Conservation (phyloP, 805 yeast species). For the Starmera quercuum region DNA sequence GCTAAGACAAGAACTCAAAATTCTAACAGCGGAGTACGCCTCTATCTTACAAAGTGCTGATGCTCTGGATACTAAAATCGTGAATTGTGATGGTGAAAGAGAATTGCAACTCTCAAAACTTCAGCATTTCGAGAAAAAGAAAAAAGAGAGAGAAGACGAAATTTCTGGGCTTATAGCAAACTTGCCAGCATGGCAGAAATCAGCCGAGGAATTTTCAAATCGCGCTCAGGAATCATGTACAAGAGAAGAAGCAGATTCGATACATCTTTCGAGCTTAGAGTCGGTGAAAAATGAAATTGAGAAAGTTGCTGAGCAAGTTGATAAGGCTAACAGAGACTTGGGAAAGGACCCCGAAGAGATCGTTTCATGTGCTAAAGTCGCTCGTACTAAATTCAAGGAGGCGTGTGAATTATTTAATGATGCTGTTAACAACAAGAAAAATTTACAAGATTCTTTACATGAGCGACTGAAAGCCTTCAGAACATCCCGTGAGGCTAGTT, state of each 20-base stretch:
- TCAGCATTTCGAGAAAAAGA: conserved; percentile 10
- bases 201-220: conserved; percentile 6
- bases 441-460: conserved; percentile 29
- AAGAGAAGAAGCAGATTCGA: conserved; percentile 34
- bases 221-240: conserved; percentile 37
- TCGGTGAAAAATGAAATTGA: conserved; percentile 42
- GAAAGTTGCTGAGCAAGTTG: conserved; percentile 37
- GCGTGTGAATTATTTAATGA: conserved; percentile 33
- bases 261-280: conserved; percentile 35
- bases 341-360: conserved; percentile 54
- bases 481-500: conserved; percentile 31
- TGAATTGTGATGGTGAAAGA: conserved; percentile 6
- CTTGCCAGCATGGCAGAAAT: conserved; percentile 12
- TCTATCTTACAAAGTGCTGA: conserved; percentile 20
- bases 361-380: conserved; percentile 35
- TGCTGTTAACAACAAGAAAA: conserved; percentile 25
- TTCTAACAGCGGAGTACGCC: conserved; percentile 8
- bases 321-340: conserved; percentile 42
- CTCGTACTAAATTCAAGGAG: conserved; percentile 34
- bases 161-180: conserved; percentile 12
- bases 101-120: conserved; percentile 8
- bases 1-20: conserved; percentile 11
- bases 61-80: conserved; percentile 1
- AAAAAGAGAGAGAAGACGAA: conserved; percentile 11
- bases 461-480: conserved; percentile 35